Base-by-base conservation (phyloP, 2,329 filamentous ascomycete genomes). In the Aspergillus caelatus region DNA sequence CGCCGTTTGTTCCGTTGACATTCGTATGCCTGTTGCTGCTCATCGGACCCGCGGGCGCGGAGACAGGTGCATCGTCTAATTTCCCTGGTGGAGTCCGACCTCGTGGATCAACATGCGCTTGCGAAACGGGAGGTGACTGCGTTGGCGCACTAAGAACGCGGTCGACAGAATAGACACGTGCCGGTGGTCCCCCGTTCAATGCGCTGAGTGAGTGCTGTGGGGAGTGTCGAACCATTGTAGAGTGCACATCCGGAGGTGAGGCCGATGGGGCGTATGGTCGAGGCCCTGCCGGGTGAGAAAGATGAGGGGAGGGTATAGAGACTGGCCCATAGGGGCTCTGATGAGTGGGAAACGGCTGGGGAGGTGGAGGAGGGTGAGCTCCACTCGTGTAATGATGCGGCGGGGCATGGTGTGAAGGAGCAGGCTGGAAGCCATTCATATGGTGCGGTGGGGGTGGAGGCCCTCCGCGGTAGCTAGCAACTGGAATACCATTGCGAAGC, bases 401-500 rank as follows among this genome's bases (percentile, higher is more conserved):
- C 36, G 72, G 67, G 48, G 71, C 70, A 36, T 74, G 76, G 46
- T 74, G 75, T n/a, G 72, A 61, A 23, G 75, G 69, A 12, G 57
- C 52, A 45, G 75, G 70, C 41, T 71, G 70, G 62, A 75, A 84
- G 41, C 84, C 83, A 69, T 86, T 88, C 53, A 85, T 80, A 43
- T 83, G 83, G 39, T 83, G 82, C 23, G 83, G 76, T 16, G 81
- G 80, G 23, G 83, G 82, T 82, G 79, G 71, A 7, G 81, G 77
- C 8, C 80, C 67, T 32, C 63, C 60, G 41, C 70, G 68, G 61
- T 72, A 76, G 52, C 67, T 66, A 60, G 73, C 67, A 52, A 76
- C 71, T 36, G 75, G 71, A 57, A 78, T 70, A 39, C 76, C 76
- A 56, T 78, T 78, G 57, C 76, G 76, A 52, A 76, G 50, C 57